Evolutionary conservation across 345 rosid species (phyloP), one percentile per base, ranked within the genome.

Genomic region (Dipteronia dyeriana): DNA sequence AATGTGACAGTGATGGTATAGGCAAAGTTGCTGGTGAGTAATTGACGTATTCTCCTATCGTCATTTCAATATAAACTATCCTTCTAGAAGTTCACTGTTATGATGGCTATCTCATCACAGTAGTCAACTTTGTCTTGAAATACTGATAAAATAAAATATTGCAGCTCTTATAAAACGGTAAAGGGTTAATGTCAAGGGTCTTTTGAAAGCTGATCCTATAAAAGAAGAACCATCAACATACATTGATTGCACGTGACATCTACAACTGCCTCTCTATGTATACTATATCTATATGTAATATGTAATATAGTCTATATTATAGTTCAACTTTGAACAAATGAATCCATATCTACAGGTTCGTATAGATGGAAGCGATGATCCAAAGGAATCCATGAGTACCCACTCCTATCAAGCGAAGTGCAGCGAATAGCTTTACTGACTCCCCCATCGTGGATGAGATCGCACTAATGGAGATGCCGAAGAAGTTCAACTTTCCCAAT

Each of bases 1-100:
- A 84, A 86, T 47, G 90, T 79, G 71, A 77, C 97, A 31, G 96
- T 92, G 98, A 94, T 83, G 99, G 99, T 77, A 89, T 96, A 85
- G 97, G 99, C 88, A 94, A 94, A 86, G 98, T 97, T 78, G 99
- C 99, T 78, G 98, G 99, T 97, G 47, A 69, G 85, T 83, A 69
- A 70, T 47, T 76, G 26, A 67, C 26, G 57, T 75, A n/a, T 74
- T 75, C 68, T 65, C 23, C 68, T 66, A 49, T 39, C 20, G 56
- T 63, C 26, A 16, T 47, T 78, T 62, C 47, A 19, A 41, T 68
- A 70, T 68, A 71, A 54, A 54, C 57, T 71, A 19, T 82, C 29
- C 71, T 51, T 34, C 26, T 22, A 1, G 39, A 71, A 34, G 9
- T 45, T 75, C 68, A 13, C 43, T 34, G 39, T 51, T 49, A 8